Evolutionary conservation across 176 grass and related monocot genomes (phyloP), one percentile per base, ranked within the genome.

Genomic region (Typha latifolia): DNA sequence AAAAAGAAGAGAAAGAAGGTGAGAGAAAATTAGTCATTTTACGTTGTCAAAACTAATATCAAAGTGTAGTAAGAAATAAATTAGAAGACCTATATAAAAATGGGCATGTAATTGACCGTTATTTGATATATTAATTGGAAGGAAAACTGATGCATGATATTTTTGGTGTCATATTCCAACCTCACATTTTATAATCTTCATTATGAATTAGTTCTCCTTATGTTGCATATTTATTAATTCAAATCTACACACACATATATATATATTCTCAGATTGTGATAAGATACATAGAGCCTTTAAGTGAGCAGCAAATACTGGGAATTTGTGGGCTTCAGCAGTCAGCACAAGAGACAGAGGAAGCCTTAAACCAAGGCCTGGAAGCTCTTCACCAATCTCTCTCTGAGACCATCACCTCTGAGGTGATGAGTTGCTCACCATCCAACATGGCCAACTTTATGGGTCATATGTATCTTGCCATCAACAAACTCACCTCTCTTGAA

Each of bases 271-370:
- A 87, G 86, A 62, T 88, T 2, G 65, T 64, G 48, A 4, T 84
- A 21, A 79, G 74, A 67, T 74, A 81, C 62, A 75, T 78, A 19
- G 86, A 88, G 78, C 81, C 86, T 26, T 48, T 84, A 19, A 63
- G 74, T 48, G 81, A 88, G 78, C 81, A 78, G 62, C 86, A 88
- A 62, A 26, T 80, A 48, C 64, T 88, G 53, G 80, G 80, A 66
- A 83, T 89, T 66, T 83, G 66, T 77, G 69, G 74, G 2, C 74
- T 94, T 8, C 90, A 94, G 63, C 90, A 86, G 24, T 76, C 74
- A 24, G 48, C 74, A 55, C 80, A 89, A 47, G 90, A 76, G 64
- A 61, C 80, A 49, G 90, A 95, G 51, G 82, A 83, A 32, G 55
- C 67, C 6, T 79, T 95, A 32, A 89, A 55, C 81, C 67, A 67